Evolutionary conservation across 306 rosid genomes (phyloP).

Genomic region (Citrullus mucosospermus): DNA sequence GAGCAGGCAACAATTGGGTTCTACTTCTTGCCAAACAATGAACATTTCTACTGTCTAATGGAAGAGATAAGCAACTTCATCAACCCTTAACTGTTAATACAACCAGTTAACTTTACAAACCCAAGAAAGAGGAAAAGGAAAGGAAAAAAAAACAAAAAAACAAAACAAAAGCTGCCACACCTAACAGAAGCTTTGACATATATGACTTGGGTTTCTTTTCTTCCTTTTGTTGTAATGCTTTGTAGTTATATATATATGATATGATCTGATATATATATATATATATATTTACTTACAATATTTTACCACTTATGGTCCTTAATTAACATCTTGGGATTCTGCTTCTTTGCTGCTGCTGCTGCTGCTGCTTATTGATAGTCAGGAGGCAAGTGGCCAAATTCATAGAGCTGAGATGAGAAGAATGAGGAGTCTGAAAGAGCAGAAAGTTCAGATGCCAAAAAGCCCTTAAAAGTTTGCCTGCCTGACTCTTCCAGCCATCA

Average conservation of each 20-base stretch:
- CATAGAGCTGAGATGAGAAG: constrained; percentile 15
- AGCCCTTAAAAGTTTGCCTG: constrained; percentile 11
- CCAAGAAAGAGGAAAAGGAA: constrained; percentile 8
- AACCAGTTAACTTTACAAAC: constrained; percentile 26
- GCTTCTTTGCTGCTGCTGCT: constrained; percentile 10
- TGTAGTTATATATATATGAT: constrained; percentile 34
- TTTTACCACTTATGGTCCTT: constrained; percentile 27
- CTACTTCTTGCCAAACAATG: constrained; percentile 67
- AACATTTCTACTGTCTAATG: constrained; percentile 51
- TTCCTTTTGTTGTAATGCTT: constrained; percentile 24
- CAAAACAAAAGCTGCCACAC: constrained; percentile 30
- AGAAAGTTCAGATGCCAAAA: constrained; percentile 8
- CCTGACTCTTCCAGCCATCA: constrained; percentile 26
- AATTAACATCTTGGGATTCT: constrained; percentile 23
- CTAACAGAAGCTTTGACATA: constrained; percentile 42
- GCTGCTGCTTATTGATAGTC: background rate
- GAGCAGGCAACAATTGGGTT: constrained; percentile 64
- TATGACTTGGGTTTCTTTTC: constrained; percentile 18
- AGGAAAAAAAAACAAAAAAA: background rate
- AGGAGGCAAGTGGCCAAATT: background rate
- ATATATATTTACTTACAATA: constrained; percentile 20
- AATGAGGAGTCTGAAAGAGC: constrained; percentile 10
- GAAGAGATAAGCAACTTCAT: constrained; percentile 51
- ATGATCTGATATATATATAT: background rate
- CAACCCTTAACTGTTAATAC: constrained; percentile 40